Percentiles rank a stretch among this genome's conserved stretches.
phyloP scores from a whole-genome alignment of 2,329 filamentous ascomycete genomes.

The Bipolaris oryzae region DNA sequence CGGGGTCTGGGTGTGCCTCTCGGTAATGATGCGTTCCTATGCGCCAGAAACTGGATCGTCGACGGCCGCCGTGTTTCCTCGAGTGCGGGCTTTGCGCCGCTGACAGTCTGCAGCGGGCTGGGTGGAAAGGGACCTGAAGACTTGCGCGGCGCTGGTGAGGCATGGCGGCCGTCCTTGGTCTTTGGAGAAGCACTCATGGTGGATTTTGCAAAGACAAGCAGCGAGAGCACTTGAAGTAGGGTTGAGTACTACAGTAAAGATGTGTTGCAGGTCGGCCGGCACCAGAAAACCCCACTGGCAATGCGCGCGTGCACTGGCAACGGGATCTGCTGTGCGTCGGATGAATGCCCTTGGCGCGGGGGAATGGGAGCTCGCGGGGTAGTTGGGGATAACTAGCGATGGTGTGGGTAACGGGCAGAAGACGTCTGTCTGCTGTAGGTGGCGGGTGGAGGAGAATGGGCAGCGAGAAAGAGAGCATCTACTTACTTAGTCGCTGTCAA shows the following conservation, averaged over 20 bases:
- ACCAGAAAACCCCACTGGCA: slow-evolving; percentile 27
- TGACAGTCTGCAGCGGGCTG: slow-evolving; percentile 37
- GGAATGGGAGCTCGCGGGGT: slow-evolving; percentile 26
- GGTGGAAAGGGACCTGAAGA: slow-evolving; percentile 24
- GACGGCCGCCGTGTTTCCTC: slow-evolving; percentile 45
- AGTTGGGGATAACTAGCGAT: slow-evolving; percentile 6
- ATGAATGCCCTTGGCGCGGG: slow-evolving; percentile 38
- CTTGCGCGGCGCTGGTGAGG: slow-evolving; percentile 33
- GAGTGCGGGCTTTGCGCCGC: slow-evolving; percentile 24
- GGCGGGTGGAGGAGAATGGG: slow-evolving; percentile 3
- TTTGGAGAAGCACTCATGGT: slow-evolving; percentile 47
- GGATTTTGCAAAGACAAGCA: slow-evolving; percentile 20
- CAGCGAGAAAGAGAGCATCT: not conserved
- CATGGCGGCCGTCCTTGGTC: slow-evolving; percentile 34
- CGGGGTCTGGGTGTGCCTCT: slow-evolving; percentile 43
- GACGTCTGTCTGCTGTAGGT: not conserved
- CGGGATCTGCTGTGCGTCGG: slow-evolving; percentile 33
- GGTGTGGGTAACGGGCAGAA: not conserved
- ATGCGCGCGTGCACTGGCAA: slow-evolving; percentile 36
- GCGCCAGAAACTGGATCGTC: slow-evolving; percentile 46
- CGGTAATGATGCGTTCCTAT: slow-evolving; percentile 39
- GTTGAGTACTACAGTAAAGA: slow-evolving; percentile 27
- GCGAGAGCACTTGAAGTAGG: slow-evolving; percentile 28
- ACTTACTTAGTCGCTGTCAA: slow-evolving; percentile 5
- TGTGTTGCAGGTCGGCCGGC: slow-evolving; percentile 18